Conservation (phyloP, 2,329 filamentous ascomycete species). For the Beauveria sp. region DNA sequence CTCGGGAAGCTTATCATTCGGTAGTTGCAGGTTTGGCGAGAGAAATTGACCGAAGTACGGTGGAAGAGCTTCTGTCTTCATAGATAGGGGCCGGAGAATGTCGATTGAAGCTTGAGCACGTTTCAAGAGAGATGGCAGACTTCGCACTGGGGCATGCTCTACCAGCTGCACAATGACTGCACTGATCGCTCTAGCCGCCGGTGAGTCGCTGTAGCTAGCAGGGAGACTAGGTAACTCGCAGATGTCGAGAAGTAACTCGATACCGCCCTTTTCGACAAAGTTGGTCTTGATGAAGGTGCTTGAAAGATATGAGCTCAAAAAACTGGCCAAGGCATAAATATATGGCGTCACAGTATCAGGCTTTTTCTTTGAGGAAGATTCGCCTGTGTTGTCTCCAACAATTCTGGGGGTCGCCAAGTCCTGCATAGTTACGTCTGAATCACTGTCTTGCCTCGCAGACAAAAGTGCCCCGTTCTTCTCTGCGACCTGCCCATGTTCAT, state of each 20-base stretch:
- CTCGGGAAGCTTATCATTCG: constrained; percentile 31
- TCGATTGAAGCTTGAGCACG: constrained; percentile 65
- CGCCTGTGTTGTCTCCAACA: background rate
- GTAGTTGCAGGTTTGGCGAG: constrained; percentile 28
- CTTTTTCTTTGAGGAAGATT: constrained; percentile 15
- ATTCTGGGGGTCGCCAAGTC: constrained; percentile 33
- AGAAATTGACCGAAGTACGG: constrained; percentile 69
- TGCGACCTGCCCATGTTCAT: constrained; percentile 42
- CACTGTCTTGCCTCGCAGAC: constrained; percentile 34
- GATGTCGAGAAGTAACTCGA: constrained; percentile 78
- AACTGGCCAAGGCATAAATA: constrained; percentile 67
- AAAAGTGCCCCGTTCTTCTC: constrained; percentile 19
- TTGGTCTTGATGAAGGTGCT: constrained; percentile 64
- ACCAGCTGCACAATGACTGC: constrained; percentile 70
- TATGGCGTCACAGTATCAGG: constrained; percentile 52
- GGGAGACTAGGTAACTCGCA: constrained; percentile 75
- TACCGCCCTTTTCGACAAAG: constrained; percentile 72
- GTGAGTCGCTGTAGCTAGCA: constrained; percentile 48
- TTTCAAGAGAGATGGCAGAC: constrained; percentile 72
- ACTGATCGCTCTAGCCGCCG: constrained; percentile 62
- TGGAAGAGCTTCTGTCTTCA: constrained; percentile 35
- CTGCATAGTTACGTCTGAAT: constrained; percentile 58
- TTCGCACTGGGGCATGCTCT: constrained; percentile 71
- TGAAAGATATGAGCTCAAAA: constrained; percentile 65
- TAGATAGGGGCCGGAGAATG: constrained; percentile 57